Percentiles rank a stretch among this genome's conserved stretches.
Evolutionary conservation across 1,284 basidiomycete genomes (phyloP).

Genomic region (Apiotrichum mycotoxinovorans): DNA sequence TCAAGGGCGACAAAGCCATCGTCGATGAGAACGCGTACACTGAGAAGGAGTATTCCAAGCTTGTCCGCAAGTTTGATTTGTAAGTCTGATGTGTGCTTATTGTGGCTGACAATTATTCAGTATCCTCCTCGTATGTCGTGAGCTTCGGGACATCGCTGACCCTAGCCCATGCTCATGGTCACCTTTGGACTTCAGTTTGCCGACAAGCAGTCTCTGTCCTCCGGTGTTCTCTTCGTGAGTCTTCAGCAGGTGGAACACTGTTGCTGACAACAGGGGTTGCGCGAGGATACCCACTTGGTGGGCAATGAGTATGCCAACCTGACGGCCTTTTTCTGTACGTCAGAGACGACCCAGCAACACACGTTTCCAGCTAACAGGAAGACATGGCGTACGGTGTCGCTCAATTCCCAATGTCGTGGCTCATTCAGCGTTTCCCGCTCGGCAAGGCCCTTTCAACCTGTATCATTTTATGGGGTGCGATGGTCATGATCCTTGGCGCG

Average conservation of each 20-base stretch:
- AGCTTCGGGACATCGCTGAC: neutral
- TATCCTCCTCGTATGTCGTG: neutral
- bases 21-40: conserved; percentile 12
- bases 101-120: neutral
- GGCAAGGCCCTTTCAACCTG: conserved; percentile 18
- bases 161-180: conserved; percentile 10
- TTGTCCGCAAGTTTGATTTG: conserved; percentile 17
- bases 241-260: neutral
- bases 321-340: conserved; percentile 21
- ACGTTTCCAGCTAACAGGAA: neutral
- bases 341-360: too few relatives aligned
- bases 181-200: conserved; percentile 14
- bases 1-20: conserved; percentile 7
- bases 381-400: conserved; percentile 25
- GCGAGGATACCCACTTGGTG: conserved; percentile 17
- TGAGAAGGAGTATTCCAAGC: conserved; percentile 12
- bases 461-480: conserved; percentile 22
- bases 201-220: conserved; percentile 22
- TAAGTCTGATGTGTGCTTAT: neutral
- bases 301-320: conserved; percentile 23
- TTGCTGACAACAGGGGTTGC: conserved; percentile 9
- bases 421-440: conserved; percentile 29
- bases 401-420: conserved; percentile 25
- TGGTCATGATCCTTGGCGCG: conserved; percentile 23
- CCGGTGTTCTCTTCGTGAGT: conserved; percentile 22